phyloP scores from a whole-genome alignment of 768 basidiomycete genomes.

The Boletus huronensis region DNA sequence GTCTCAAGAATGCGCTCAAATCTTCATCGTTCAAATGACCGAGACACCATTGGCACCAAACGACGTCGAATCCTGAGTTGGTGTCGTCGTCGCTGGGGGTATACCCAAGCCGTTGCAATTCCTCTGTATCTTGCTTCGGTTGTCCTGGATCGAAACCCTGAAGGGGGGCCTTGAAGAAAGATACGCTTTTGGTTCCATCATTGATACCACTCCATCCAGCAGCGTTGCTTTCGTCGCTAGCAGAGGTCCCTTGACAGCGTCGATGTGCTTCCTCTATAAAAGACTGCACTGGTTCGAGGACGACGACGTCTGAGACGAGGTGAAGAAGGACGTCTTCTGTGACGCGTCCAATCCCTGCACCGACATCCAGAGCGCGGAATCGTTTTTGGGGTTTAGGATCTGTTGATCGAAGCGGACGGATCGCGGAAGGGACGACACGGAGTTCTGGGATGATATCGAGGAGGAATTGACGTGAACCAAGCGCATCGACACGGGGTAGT shows the following conservation, averaged over 20 bases:
- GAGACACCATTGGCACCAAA: constrained; percentile 98
- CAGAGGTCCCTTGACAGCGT: constrained; percentile 34
- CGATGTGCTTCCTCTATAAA: constrained; percentile 73
- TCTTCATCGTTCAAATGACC: constrained; percentile 79
- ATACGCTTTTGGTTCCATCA: constrained; percentile 63
- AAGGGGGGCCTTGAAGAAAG: constrained; percentile 74
- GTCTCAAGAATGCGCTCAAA: constrained; percentile 70
- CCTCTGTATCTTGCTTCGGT: constrained; percentile 35
- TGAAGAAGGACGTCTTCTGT: constrained; percentile 87
- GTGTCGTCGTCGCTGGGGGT: constrained; percentile 51
- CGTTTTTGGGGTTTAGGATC: constrained; percentile 33
- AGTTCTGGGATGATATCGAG: constrained; percentile 79
- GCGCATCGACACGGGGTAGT: constrained; percentile 84
- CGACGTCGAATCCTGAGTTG: constrained; percentile 74
- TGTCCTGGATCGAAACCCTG: constrained; percentile 75
- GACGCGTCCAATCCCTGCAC: constrained; percentile 91
- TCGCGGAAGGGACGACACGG: constrained; percentile 69
- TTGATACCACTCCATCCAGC: constrained; percentile 65
- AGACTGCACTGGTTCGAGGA: constrained; percentile 81
- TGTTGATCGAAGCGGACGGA: constrained; percentile 45
- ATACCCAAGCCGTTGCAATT: constrained; percentile 68
- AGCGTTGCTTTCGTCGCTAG: constrained; percentile 30
- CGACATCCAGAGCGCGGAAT: constrained; percentile 84
- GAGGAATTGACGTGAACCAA: constrained; percentile 86
- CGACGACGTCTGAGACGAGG: constrained; percentile 80